phyloP scores from a whole-genome alignment of 2,329 filamentous ascomycete genomes.

The Raffaelea deltoideospora region DNA sequence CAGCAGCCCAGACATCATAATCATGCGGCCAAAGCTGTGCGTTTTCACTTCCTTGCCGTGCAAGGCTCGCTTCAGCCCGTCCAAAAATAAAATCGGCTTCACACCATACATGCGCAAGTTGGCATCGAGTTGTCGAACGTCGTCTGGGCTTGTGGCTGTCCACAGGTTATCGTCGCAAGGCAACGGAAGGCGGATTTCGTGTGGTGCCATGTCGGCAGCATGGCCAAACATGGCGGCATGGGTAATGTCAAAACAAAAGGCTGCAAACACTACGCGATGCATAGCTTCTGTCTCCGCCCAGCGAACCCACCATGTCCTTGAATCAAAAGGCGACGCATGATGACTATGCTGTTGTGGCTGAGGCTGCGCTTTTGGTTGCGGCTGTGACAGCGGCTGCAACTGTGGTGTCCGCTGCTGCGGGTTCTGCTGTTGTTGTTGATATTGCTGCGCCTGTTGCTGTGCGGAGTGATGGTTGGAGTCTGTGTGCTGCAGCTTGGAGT shows the following conservation, averaged over 20 bases:
- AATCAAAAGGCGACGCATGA: slow-evolving; percentile 24
- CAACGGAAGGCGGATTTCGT: slow-evolving; percentile 73
- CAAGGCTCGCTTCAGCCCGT: slow-evolving; percentile 69
- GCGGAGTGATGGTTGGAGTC: background rate
- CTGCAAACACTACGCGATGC: slow-evolving; percentile 70
- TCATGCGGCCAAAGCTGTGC: slow-evolving; percentile 76
- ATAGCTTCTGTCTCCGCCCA: slow-evolving; percentile 88
- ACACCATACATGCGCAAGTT: slow-evolving; percentile 65
- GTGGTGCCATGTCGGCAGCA: slow-evolving; percentile 76
- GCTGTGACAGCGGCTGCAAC: background rate
- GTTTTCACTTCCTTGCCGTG: slow-evolving; percentile 70
- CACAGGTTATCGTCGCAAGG: slow-evolving; percentile 80
- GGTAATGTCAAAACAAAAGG: slow-evolving; percentile 78
- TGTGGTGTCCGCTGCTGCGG: background rate
- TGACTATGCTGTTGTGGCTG: slow-evolving; percentile 5
- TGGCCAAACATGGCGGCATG: slow-evolving; percentile 92
- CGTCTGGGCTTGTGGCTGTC: slow-evolving; percentile 64
- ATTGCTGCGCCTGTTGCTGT: background rate
- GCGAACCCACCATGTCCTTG: slow-evolving; percentile 55
- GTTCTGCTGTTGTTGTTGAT: background rate
- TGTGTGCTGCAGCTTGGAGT: too few relatives aligned
- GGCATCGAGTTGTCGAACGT: slow-evolving; percentile 62
- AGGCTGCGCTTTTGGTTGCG: background rate
- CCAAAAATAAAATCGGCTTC: slow-evolving; percentile 65
- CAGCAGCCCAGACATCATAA: slow-evolving; percentile 80